A percentile compares a stretch with the other conserved stretches of the same genome.
Evolutionary conservation across 2,329 filamentous ascomycete species (phyloP).

Genomic region (Xylaria polymorpha): DNA sequence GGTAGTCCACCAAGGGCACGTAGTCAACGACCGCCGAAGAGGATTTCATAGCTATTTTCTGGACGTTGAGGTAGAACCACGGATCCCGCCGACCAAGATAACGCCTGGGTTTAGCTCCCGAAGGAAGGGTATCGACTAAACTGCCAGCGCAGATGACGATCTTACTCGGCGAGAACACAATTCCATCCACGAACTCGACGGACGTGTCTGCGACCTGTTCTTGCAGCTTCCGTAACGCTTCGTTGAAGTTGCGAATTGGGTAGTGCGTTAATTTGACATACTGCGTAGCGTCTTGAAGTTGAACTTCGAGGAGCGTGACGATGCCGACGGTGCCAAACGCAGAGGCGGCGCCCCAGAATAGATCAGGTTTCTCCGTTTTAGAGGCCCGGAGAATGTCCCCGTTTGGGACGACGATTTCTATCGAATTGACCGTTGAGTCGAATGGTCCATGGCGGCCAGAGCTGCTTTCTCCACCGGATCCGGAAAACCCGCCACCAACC

Average conservation of each 20-base stretch:
- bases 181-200: constrained; percentile 76
- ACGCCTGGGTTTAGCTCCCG: constrained; percentile 50
- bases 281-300: constrained; percentile 64
- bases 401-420: constrained; percentile 74
- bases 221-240: constrained; percentile 58
- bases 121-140: constrained; percentile 61
- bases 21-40: constrained; percentile 59
- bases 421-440: constrained; percentile 68
- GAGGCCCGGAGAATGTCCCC: constrained; percentile 68
- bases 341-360: constrained; percentile 73
- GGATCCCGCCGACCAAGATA: constrained; percentile 72
- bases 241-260: constrained; percentile 55
- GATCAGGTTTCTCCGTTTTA: constrained; percentile 63
- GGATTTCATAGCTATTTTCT: constrained; percentile 52
- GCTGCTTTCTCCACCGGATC: constrained; percentile 75
- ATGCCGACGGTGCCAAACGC: constrained; percentile 76
- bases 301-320: constrained; percentile 71
- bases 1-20: constrained; percentile 72
- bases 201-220: constrained; percentile 54
- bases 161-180: constrained; percentile 67
- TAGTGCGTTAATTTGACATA: constrained; percentile 70
- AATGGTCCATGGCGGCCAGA: constrained; percentile 76
- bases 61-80: constrained; percentile 79
- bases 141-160: constrained; percentile 72
- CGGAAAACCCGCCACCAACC: constrained; percentile 74